Percentiles rank a stretch among this genome's conserved stretches.
Evolutionary conservation across 768 basidiomycete species (phyloP).

Genomic region (Rhodotorula kratochvilovae): DNA sequence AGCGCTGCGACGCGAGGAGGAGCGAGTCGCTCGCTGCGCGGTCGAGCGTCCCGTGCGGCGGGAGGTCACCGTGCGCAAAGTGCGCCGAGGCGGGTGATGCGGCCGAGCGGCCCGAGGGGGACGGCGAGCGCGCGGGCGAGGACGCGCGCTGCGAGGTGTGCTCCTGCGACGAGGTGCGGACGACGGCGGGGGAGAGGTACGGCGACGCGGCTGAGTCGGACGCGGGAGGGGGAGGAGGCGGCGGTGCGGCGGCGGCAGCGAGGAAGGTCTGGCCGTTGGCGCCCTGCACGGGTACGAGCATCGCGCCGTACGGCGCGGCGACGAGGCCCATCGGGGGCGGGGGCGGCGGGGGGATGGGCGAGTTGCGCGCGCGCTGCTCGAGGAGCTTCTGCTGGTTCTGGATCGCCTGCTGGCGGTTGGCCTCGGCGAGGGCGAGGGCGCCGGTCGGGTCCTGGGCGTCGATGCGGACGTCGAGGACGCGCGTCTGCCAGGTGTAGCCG

Average conservation of each 20-base stretch:
- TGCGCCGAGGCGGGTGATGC: not conserved
- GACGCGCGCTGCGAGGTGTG: not conserved
- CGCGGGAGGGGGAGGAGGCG: not conserved
- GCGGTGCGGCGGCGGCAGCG: not conserved
- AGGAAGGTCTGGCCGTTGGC: not conserved
- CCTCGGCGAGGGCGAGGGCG: constrained; percentile 40
- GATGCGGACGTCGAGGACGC: constrained; percentile 45
- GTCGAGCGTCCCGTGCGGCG: not conserved
- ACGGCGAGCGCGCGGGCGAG: not conserved
- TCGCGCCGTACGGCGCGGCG: not conserved
- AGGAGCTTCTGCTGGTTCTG: constrained; percentile 19
- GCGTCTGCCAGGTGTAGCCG: constrained; percentile 67
- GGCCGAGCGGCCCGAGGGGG: not conserved
- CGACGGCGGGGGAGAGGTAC: not conserved
- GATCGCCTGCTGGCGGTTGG: constrained; percentile 37
- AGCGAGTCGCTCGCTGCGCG: not conserved
- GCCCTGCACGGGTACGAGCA: not conserved
- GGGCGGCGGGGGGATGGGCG: not conserved
- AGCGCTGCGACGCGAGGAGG: not conserved
- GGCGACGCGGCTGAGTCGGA: not conserved
- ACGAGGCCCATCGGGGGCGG: not conserved
- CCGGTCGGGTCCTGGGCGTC: constrained; percentile 44
- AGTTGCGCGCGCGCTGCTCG: constrained; percentile 1
- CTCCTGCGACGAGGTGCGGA: not conserved
- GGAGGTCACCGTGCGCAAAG: not conserved